Percentiles rank a stretch among this genome's conserved stretches.
Conservation (phyloP, 225 moss, liverwort and hornwort species). For the Pseudoscleropodium purum region DNA sequence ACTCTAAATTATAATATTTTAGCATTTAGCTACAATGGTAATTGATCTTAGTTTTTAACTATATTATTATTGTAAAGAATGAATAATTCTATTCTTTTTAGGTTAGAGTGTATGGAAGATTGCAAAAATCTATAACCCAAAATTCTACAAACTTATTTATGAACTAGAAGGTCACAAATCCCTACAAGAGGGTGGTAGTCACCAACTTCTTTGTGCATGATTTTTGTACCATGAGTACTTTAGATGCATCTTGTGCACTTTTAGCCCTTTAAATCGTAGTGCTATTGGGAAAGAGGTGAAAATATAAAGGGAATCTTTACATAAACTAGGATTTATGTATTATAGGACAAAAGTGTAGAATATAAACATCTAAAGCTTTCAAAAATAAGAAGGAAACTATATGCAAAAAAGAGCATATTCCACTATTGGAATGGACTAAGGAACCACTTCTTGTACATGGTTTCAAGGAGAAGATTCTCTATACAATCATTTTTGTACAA, state of each 20-base stretch:
- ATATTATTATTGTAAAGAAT: background rate
- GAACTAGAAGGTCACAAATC: background rate
- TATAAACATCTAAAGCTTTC: background rate
- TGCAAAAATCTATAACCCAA: background rate
- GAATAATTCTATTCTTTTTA: too few species aligned
- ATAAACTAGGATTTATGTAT: too few species aligned
- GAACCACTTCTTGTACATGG: too few species aligned
- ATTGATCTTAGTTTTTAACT: background rate
- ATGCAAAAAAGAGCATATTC: too few species aligned
- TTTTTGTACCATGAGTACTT: background rate
- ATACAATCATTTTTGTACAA: background rate
- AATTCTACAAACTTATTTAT: background rate
- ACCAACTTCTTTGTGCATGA: background rate
- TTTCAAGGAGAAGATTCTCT: background rate
- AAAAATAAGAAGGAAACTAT: background rate
- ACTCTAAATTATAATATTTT: background rate
- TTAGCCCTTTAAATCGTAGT: rapidly evolving
- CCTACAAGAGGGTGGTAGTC: background rate
- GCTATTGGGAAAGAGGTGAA: background rate
- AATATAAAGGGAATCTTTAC: background rate
- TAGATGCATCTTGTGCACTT: background rate
- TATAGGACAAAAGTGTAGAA: background rate
- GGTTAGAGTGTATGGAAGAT: background rate
- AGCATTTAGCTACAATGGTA: background rate
- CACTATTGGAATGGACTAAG: too few species aligned